Conservation (phyloP, 2,329 filamentous ascomycete genomes). For the Pseudopyricularia cyperi region DNA sequence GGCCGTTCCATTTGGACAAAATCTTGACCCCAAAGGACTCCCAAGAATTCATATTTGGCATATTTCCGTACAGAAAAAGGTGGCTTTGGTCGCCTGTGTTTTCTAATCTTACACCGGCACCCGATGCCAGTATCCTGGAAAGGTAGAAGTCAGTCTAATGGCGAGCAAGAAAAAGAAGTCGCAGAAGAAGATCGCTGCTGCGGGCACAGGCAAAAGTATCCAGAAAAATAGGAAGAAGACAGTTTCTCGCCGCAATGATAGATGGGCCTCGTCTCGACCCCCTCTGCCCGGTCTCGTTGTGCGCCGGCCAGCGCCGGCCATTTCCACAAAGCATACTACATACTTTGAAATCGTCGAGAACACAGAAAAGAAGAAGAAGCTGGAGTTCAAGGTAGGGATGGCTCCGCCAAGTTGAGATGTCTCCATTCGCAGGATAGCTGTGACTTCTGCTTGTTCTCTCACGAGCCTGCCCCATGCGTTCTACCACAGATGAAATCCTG, state of each 20-base stretch:
- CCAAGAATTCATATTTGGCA: background rate
- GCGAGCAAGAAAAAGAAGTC: conserved; percentile 16
- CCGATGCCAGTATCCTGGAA: background rate
- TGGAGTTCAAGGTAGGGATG: conserved; percentile 46
- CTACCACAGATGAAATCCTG: background rate
- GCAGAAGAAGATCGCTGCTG: conserved; percentile 9
- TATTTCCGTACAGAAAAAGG: background rate
- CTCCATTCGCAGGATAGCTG: conserved; percentile 7
- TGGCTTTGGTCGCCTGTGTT: background rate
- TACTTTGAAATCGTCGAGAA: conserved; percentile 55
- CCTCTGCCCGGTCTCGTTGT: conserved; percentile 15
- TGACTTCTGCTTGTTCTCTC: background rate
- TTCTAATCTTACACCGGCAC: background rate
- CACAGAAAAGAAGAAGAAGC: conserved; percentile 49
- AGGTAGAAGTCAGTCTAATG: conserved; percentile 10
- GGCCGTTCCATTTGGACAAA: too few species aligned
- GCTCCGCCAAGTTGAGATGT: background rate
- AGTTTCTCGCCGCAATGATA: conserved; percentile 11
- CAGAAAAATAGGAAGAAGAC: conserved; percentile 14
- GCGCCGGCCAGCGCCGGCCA: conserved; percentile 14
- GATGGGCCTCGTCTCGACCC: conserved; percentile 8
- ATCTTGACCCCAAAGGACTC: background rate
- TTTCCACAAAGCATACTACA: conserved; percentile 43
- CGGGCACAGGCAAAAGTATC: conserved; percentile 14
- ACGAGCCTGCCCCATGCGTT: conserved; percentile 4